Base-by-base conservation (phyloP, 805 yeast species). In the Suhomyces prunicola region DNA sequence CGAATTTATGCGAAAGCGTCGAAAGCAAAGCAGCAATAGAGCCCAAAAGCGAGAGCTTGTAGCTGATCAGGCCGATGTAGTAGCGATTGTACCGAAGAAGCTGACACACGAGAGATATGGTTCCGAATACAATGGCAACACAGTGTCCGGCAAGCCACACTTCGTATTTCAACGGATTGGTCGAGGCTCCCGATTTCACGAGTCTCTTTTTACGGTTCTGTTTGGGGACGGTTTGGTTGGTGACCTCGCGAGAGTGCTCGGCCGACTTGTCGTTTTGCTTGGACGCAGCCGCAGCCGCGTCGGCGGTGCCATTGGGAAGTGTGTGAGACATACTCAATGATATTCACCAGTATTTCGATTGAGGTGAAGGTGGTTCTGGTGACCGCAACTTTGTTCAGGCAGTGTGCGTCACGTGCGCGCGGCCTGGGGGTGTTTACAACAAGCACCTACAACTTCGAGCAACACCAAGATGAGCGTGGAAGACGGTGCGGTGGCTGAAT, bases 101-200 rank as follows among this genome's bases (percentile, higher is more conserved):
- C 62, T 70, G 74, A 71, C 80, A 61, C 56, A 66, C 48, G 54
- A 72, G 50, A 15, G 62, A 66, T 41, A 71, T 72, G 65, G 50
- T 63, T 15, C 87, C 85, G 58, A 78, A 80, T 0, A 60, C 66
- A 15, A 85, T 40, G 1, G 84, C 72, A 1, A 71, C 26, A 0
- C 55, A 54, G 65, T 85, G 90, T 13, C 90, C 89, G 3, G 67
- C 77, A 8, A 83, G 57, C 90, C 90, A 85, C 13, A 73, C 54
- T 48, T 71, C 65, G 57, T 78, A 77, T 60, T 78, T 77, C 47
- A 78, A 54, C 22, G 81, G 79, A 49, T 70, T 68, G 26, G 73
- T 53, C 3, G 56, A 63, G 4, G 54, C 47, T 12, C 60, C 58
- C 48, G 67, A 71, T 55, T 65, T 65, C 7, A 73, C 70, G 47